Percentiles rank a stretch among this genome's conserved stretches.
These are phyloP conservation scores for Fusarium guadeloupense DNA, from an alignment of 2,329 filamentous ascomycete genomes.

Conservation along the genomic window DNA sequence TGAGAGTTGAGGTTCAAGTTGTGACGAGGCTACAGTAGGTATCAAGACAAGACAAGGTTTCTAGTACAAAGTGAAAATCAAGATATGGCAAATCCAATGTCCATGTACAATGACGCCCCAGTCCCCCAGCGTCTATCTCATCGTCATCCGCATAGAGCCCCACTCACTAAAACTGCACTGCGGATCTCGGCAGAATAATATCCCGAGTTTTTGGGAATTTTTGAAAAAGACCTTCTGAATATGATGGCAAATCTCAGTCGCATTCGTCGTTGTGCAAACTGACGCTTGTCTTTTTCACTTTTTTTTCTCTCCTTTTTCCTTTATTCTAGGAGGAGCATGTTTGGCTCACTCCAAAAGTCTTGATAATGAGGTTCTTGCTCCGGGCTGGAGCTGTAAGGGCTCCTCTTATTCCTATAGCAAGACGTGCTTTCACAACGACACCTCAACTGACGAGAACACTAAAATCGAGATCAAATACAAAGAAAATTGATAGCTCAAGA, in stretches of 20 bases:
- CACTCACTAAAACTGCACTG: slow-evolving; percentile 20
- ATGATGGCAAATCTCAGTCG: slow-evolving; percentile 27
- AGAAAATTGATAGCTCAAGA: slow-evolving; percentile 27
- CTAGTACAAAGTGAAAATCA: background rate
- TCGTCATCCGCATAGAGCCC: slow-evolving; percentile 37
- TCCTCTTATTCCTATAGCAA: slow-evolving; percentile 27
- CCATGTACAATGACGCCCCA: slow-evolving; percentile 39
- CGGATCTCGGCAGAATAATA: slow-evolving; percentile 31
- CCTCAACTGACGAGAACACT: slow-evolving; percentile 1
- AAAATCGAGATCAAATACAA: background rate
- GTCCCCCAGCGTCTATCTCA: slow-evolving; percentile 19
- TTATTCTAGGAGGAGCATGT: slow-evolving; percentile 26
- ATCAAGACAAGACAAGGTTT: slow-evolving; percentile 11
- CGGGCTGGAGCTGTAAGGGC: slow-evolving; percentile 41
- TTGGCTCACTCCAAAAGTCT: background rate
- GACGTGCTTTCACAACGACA: slow-evolving; percentile 42
- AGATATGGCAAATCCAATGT: background rate
- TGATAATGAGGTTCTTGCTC: slow-evolving; percentile 46
- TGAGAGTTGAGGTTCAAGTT: background rate
- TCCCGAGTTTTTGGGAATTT: slow-evolving; percentile 39
- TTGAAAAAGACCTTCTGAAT: slow-evolving; percentile 15
- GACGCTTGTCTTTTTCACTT: background rate
- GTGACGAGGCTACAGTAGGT: background rate
- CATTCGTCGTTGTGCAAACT: slow-evolving; percentile 2
- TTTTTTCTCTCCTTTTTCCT: slow-evolving; percentile 7